Conservation (phyloP, 257 asterid genomes). For the Forsythia viridissima region DNA sequence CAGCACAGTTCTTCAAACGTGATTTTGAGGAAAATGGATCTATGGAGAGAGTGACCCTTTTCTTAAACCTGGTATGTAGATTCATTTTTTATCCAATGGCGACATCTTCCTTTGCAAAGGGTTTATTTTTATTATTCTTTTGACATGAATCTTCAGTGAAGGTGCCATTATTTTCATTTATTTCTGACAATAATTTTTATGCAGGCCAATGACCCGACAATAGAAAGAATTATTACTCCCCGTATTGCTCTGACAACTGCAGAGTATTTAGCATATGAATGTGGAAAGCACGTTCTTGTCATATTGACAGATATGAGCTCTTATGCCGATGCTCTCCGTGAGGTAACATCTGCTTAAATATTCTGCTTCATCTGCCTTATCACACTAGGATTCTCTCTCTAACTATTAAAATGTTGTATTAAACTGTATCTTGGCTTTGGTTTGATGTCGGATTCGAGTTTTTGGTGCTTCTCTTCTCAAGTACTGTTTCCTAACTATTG, state of each 20-base stretch:
- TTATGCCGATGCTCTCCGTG: slow-evolving; percentile 64
- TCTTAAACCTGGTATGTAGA: slow-evolving; percentile 69
- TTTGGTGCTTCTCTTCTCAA: background rate
- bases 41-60: slow-evolving; percentile 95
- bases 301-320: slow-evolving; percentile 63
- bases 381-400: too few species aligned
- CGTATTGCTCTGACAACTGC: slow-evolving; percentile 61
- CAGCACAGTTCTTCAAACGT: slow-evolving; percentile 87
- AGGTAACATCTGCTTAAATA: slow-evolving; percentile 29
- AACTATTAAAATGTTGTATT: too few species aligned
- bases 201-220: slow-evolving; percentile 61
- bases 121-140: background rate
- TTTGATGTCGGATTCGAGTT: background rate
- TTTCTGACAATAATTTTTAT: background rate
- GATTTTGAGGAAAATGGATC: slow-evolving; percentile 98
- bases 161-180: background rate
- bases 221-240: slow-evolving; percentile 57
- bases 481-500: background rate
- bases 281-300: slow-evolving; percentile 63
- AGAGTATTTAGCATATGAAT: slow-evolving; percentile 54
- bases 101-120: too few species aligned
- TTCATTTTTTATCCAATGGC: background rate
- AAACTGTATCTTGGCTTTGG: background rate
- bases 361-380: too few species aligned
- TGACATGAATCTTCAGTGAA: slow-evolving; percentile 3